Evolutionary conservation across 495 filamentous ascomycete species (phyloP).

Genomic region (Achaetomiella virescens): DNA sequence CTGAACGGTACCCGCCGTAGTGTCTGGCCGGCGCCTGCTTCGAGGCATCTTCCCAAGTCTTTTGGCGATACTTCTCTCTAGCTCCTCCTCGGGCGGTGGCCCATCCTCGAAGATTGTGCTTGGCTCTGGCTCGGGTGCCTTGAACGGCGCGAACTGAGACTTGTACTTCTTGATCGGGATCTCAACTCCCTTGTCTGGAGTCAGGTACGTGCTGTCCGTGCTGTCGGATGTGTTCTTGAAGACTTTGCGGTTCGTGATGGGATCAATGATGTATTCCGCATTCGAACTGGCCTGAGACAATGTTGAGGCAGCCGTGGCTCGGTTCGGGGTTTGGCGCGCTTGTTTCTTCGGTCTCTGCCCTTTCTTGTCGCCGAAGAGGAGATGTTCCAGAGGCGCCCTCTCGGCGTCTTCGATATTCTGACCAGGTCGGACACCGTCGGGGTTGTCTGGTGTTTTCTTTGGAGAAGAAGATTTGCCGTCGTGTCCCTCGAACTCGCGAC

Average conservation of each 20-base stretch:
- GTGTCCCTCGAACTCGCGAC: constrained; percentile 9
- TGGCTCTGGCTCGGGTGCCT: constrained; percentile 18
- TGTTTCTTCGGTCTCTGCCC: neutral
- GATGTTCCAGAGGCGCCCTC: constrained; percentile 27
- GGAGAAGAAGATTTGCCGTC: constrained; percentile 17
- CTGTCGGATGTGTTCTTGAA: constrained; percentile 15
- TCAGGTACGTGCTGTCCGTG: neutral
- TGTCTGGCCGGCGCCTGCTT: constrained; percentile 7
- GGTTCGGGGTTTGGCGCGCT: neutral
- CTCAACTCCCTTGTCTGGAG: constrained; percentile 16
- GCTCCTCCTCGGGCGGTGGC: constrained; percentile 32
- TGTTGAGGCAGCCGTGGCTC: neutral
- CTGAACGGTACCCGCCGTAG: neutral
- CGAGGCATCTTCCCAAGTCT: constrained; percentile 14
- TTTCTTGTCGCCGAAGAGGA: constrained; percentile 26
- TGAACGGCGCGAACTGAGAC: constrained; percentile 30
- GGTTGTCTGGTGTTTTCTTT: constrained; percentile 23
- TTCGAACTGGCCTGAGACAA: neutral
- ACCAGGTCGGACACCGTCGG: constrained; percentile 29
- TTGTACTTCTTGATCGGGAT: constrained; percentile 32
- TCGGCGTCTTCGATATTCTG: constrained; percentile 36
- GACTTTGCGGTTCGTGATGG: constrained; percentile 58
- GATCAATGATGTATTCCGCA: constrained; percentile 48
- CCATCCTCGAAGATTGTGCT: constrained; percentile 29
- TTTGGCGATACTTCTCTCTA: constrained; percentile 31